Percentiles rank a stretch among this genome's conserved stretches.
These are phyloP conservation scores for Rhodofomes roseus DNA, from an alignment of 1,284 basidiomycete genomes.

Conservation along the genomic window DNA sequence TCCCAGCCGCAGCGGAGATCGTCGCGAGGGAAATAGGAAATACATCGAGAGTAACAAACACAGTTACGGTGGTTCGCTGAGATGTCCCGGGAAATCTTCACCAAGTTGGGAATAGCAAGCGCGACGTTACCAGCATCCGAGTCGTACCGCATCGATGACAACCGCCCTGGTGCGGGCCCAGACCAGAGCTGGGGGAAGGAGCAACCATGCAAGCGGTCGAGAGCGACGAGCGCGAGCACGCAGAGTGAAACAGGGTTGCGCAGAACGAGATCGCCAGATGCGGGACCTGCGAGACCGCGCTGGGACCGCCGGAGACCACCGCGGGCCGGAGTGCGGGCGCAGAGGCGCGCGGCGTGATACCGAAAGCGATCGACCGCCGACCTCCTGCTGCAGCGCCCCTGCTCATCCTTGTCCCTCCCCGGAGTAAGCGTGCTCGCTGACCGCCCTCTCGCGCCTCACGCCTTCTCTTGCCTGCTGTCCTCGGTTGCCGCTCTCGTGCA, in stretches of 20 bases:
- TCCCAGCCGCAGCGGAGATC: too few species aligned
- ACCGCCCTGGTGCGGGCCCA: background rate
- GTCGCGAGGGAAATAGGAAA: background rate
- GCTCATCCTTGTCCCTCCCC: conserved; percentile 1
- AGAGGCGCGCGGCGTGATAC: background rate
- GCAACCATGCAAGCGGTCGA: background rate
- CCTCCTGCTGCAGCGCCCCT: conserved; percentile 2
- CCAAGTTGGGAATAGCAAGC: background rate
- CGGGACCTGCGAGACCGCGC: background rate
- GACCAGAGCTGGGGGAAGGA: background rate
- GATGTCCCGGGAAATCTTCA: background rate
- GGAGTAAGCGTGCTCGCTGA: background rate
- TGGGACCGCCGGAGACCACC: background rate
- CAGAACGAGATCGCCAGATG: background rate
- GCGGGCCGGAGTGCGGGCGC: background rate
- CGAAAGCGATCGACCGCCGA: conserved; percentile 4
- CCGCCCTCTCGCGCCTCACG: background rate
- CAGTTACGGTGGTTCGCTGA: background rate
- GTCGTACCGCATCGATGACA: background rate
- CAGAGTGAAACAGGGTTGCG: background rate
- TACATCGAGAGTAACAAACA: background rate
- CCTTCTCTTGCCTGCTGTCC: background rate
- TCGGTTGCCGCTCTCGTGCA: background rate
- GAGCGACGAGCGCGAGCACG: background rate
- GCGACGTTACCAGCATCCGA: background rate